phyloP scores from a whole-genome alignment of 768 basidiomycete genomes.

The Nidularia pulvinata region DNA sequence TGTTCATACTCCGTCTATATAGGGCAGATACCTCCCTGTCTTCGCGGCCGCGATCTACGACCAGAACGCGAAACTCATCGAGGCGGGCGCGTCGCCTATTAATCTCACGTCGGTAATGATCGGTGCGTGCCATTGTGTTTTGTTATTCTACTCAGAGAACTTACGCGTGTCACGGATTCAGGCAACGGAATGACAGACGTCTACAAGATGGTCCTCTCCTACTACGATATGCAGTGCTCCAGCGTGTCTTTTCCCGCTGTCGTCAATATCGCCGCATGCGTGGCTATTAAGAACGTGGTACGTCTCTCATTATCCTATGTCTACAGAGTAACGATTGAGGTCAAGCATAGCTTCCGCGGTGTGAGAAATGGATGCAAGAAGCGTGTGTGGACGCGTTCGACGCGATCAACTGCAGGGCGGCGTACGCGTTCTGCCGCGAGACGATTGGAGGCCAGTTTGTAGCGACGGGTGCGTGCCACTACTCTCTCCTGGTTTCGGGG shows the following conservation, averaged over 20 bases:
- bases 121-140: constrained; percentile 30
- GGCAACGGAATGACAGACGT: constrained; percentile 69
- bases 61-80: constrained; percentile 55
- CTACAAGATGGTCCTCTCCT: constrained; percentile 37
- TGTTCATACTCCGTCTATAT: not conserved
- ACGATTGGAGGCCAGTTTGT: constrained; percentile 43
- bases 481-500: not conserved
- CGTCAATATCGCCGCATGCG: constrained; percentile 45
- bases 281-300: constrained; percentile 60
- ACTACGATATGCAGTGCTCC: constrained; percentile 56
- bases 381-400: constrained; percentile 69
- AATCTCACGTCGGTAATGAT: constrained; percentile 76
- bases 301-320: constrained; percentile 10
- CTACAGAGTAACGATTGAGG: not conserved
- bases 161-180: constrained; percentile 3
- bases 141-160: not conserved
- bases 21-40: constrained; percentile 73
- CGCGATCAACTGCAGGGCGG: constrained; percentile 62
- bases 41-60: constrained; percentile 82
- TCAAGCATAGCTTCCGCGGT: constrained; percentile 58
- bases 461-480: constrained; percentile 31
- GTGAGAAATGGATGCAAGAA: constrained; percentile 51
- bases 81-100: constrained; percentile 52
- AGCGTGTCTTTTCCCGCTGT: constrained; percentile 46
- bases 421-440: constrained; percentile 56